Percentiles rank a stretch among this genome's conserved stretches.
Conservation (phyloP, 345 rosid species). For the Arabidopsis thaliana region DNA sequence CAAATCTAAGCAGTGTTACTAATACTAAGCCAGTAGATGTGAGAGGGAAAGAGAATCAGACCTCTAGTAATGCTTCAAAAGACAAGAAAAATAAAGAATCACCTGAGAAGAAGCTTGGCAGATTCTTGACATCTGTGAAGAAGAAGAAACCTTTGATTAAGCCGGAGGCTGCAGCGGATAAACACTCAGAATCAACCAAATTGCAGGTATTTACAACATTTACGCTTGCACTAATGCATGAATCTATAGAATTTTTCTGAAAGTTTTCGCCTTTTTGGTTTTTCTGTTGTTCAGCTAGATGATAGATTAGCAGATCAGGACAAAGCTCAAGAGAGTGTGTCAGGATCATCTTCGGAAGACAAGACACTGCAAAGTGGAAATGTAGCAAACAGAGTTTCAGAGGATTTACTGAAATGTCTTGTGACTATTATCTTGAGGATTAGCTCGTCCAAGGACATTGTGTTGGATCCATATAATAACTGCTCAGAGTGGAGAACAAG, state of each 20-base stretch:
- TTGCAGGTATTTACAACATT: slow-evolving; percentile 17
- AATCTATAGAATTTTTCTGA: background rate
- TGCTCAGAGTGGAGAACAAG: slow-evolving; percentile 46
- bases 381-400: slow-evolving; percentile 73
- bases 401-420: slow-evolving; percentile 69
- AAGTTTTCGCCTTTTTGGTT: slow-evolving; percentile 3
- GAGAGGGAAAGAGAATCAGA: slow-evolving; percentile 75
- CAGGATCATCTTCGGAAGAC: slow-evolving; percentile 52
- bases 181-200: slow-evolving; percentile 26
- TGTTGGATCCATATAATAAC: slow-evolving; percentile 65
- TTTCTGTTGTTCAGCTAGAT: slow-evolving; percentile 58
- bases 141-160: slow-evolving; percentile 37
- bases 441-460: slow-evolving; percentile 63
- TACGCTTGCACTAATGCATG: background rate
- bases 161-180: slow-evolving; percentile 19
- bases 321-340: slow-evolving; percentile 58
- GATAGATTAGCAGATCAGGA: slow-evolving; percentile 66
- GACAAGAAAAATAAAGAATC: slow-evolving; percentile 65
- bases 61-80: slow-evolving; percentile 51
- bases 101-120: slow-evolving; percentile 58
- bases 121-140: slow-evolving; percentile 55
- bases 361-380: slow-evolving; percentile 49
- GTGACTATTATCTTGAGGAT: slow-evolving; percentile 68
- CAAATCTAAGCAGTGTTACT: slow-evolving; percentile 34
- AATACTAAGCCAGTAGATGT: slow-evolving; percentile 52